Percentiles rank a stretch among this genome's conserved stretches.
Conservation (phyloP, 140 eudicot species). For the Anethum foeniculum region DNA sequence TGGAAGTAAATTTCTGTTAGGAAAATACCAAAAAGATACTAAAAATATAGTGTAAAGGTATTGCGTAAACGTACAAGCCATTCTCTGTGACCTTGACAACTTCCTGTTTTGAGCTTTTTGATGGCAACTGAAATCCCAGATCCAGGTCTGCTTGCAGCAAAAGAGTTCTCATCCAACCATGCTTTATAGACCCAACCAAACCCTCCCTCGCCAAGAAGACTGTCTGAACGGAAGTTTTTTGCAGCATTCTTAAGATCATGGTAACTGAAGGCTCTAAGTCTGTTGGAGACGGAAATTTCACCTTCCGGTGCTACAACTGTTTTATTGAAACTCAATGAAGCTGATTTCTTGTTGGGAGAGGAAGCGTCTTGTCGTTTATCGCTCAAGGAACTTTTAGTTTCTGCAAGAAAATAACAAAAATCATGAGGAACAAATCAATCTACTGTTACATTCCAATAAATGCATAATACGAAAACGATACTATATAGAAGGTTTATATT, state of each 20-base stretch:
- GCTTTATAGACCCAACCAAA: constrained; percentile 77
- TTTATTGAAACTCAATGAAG: constrained; percentile 19
- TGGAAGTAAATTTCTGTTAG: too few species aligned
- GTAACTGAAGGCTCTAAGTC: constrained; percentile 50
- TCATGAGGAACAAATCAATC: neutral
- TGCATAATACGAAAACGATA: neutral
- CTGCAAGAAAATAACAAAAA: constrained; percentile 22
- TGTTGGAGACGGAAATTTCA: constrained; percentile 22
- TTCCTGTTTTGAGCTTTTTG: constrained; percentile 57
- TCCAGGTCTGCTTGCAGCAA: constrained; percentile 60
- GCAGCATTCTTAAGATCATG: constrained; percentile 60
- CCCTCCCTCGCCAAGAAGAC: constrained; percentile 79
- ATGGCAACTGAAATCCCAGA: constrained; percentile 64
- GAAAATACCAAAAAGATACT: neutral
- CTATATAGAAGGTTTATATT: neutral
- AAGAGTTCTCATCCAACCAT: constrained; percentile 61
- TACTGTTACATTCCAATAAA: neutral
- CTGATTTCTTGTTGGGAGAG: constrained; percentile 19
- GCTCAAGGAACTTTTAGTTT: constrained; percentile 8
- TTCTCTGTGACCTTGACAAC: constrained; percentile 79
- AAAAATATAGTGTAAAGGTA: neutral
- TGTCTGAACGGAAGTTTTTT: constrained; percentile 57
- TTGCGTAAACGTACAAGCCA: constrained; percentile 58
- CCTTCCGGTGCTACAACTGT: constrained; percentile 16
- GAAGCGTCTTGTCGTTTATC: constrained; percentile 16